Conservation (phyloP, 805 yeast species). For the Scheffersomyces stipitis region DNA sequence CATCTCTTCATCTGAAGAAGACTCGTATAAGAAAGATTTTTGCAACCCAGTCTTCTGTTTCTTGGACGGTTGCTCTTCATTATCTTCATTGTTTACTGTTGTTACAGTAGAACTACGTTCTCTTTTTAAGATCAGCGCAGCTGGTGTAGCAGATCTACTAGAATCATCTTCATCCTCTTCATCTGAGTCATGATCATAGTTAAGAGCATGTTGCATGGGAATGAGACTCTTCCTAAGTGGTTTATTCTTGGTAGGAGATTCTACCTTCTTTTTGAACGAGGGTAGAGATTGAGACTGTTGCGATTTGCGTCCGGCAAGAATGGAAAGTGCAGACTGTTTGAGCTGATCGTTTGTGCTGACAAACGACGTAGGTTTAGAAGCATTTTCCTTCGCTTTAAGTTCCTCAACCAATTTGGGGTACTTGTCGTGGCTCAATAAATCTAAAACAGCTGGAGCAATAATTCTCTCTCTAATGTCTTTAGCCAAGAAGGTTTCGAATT, state of each 20-base stretch:
- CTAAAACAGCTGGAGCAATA: constrained; percentile 67
- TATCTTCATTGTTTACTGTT: constrained; percentile 14
- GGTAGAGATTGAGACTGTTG: constrained; percentile 25
- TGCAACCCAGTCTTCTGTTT: constrained; percentile 22
- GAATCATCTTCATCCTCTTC: constrained; percentile 35
- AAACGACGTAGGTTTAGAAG: constrained; percentile 12
- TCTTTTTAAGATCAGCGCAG: constrained; percentile 25
- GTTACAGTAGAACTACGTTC: constrained; percentile 27
- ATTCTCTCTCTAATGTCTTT: constrained; percentile 75
- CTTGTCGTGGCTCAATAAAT: constrained; percentile 55
- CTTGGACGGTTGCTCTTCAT: constrained; percentile 17
- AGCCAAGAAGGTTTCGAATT: constrained; percentile 58
- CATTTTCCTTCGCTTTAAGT: constrained; percentile 30
- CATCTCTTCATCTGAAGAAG: constrained; percentile 32
- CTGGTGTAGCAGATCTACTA: constrained; percentile 38
- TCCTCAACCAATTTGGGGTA: constrained; percentile 50
- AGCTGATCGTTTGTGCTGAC: constrained; percentile 10
- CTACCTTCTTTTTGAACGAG: constrained; percentile 31
- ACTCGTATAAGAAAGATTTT: constrained; percentile 33
- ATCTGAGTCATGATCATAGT: constrained; percentile 37
- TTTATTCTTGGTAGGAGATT: constrained; percentile 4
- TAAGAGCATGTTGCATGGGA: constrained; percentile 58
- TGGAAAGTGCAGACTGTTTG: constrained; percentile 26
- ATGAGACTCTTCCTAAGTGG: constrained; percentile 31
- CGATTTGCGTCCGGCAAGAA: constrained; percentile 21